Base-by-base conservation (phyloP, 2,329 filamentous ascomycete genomes). In the Trichoderma asperellum region DNA sequence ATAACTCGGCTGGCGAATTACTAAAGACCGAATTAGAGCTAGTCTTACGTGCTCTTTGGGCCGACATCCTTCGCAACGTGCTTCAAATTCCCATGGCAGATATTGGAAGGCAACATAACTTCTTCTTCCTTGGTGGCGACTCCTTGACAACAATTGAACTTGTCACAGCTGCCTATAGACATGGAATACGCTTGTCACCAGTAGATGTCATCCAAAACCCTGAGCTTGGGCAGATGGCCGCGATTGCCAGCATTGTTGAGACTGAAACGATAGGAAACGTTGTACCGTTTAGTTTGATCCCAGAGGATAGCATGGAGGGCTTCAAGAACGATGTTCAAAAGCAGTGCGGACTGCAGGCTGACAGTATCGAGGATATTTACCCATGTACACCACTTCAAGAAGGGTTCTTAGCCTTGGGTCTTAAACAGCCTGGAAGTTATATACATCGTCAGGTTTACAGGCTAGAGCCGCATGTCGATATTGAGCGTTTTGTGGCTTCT, bases 401-500 rank as follows among this genome's bases (percentile, higher is more conserved):
- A n/a, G 67, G 60, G 16, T 55, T 69, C n/a, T 53, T 69, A 61
- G 60, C 60, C 11, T 29, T 69, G 5, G 35, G 43, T 12, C 18
- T 69, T 1, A 69, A 58, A n/a, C 60, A 69, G 29, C 67, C 67
- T n/a, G 67, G 67, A 18, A 58, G 34, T 1, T 69, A 69, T 21
- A 65, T 69, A 57, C 60, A 64, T 40, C 60, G 67, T 1, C 59
- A 65, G 24, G 58, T 65, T 7, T 65, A 65, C 21, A 68, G 40
- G 29, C 21, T 66, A 8, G 34, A 43, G 47, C 56, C 65, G 2
- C 40, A 52, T 34, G 63, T 63, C 35, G 43, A 65, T 14, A 29
- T 62, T 49, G 66, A 68, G 16, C 49, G 18, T 7, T 68, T 68
- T 24, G 49, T 32, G 69, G 65, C 70, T 0, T 75, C 78, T 1